phyloP scores from a whole-genome alignment of 192 early-diverging fungal species.

The Backusella mclennaniae region DNA sequence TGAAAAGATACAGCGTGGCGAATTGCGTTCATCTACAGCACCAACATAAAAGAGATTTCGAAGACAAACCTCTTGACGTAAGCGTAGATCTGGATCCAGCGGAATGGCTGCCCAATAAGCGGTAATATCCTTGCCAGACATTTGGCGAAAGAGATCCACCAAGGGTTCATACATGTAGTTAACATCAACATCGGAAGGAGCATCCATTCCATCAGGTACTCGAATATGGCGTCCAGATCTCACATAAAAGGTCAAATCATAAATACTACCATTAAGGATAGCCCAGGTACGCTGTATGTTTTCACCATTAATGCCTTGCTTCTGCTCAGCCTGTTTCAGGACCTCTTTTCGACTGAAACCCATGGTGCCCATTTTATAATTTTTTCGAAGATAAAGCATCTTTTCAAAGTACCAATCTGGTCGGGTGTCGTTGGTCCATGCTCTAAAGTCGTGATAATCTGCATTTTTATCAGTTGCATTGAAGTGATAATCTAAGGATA shows the following conservation, averaged over 20 bases:
- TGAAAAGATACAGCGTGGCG: conserved; percentile 73
- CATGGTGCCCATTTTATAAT: conserved; percentile 65
- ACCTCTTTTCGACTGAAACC: conserved; percentile 60
- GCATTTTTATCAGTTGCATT: conserved; percentile 48
- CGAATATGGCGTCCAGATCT: conserved; percentile 44
- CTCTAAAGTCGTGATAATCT: conserved; percentile 71
- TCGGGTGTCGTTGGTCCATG: conserved; percentile 55
- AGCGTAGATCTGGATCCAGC: conserved; percentile 40
- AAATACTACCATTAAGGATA: conserved; percentile 69
- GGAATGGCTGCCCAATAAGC: conserved; percentile 55
- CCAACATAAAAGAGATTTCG: conserved; percentile 84
- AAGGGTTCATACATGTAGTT: conserved; percentile 59
- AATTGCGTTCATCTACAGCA: conserved; percentile 80
- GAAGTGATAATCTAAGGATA: conserved; percentile 48
- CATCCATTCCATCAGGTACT: conserved; percentile 39
- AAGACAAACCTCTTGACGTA: conserved; percentile 69
- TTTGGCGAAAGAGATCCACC: conserved; percentile 64
- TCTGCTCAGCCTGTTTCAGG: conserved; percentile 43
- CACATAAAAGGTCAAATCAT: conserved; percentile 71
- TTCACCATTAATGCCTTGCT: conserved; percentile 25
- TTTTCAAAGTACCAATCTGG: conserved; percentile 70
- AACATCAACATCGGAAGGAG: conserved; percentile 40
- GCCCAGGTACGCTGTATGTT: conserved; percentile 49
- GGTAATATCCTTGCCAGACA: conserved; percentile 64
- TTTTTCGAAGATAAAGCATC: conserved; percentile 55